phyloP scores from a whole-genome alignment of 2,329 filamentous ascomycete species.

The Sordariomycetes sp. region DNA sequence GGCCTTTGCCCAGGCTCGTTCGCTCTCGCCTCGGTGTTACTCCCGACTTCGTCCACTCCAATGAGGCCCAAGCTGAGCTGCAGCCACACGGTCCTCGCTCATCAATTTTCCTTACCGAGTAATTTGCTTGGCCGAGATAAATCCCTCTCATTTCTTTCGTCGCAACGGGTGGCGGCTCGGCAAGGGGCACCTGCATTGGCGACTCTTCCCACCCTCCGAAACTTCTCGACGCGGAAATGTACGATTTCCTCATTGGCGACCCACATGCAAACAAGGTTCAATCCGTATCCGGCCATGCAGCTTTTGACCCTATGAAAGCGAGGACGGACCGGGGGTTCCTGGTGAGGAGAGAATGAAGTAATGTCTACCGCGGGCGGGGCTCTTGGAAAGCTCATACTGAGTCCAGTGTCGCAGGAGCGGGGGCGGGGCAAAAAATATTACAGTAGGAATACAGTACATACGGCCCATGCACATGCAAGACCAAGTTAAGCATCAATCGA shows the following conservation, averaged over 20 bases:
- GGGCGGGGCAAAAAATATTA: background rate
- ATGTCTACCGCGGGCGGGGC: background rate
- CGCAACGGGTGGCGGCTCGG: too few species aligned
- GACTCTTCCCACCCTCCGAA: too few species aligned
- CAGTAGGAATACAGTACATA: background rate
- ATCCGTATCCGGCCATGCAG: background rate
- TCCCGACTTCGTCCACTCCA: background rate
- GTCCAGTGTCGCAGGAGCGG: background rate
- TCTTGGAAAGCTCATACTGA: background rate
- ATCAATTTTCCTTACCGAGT: too few species aligned
- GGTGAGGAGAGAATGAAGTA: background rate
- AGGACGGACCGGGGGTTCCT: background rate
- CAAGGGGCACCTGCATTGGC: too few species aligned
- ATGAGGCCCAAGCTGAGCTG: background rate
- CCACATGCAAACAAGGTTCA: background rate
- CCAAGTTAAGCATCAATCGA: background rate
- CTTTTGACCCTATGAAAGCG: background rate
- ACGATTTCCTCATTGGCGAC: background rate
- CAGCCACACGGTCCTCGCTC: background rate
- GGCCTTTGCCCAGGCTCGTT: too few species aligned
- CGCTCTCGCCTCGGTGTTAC: too few species aligned
- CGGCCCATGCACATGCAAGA: too few species aligned
- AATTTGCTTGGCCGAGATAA: background rate
- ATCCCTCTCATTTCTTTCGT: background rate
- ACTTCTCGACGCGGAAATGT: too few species aligned